These are phyloP conservation scores for Croton laevigatus DNA, from an alignment of 441 rosid genomes.

Conservation along the genomic window DNA sequence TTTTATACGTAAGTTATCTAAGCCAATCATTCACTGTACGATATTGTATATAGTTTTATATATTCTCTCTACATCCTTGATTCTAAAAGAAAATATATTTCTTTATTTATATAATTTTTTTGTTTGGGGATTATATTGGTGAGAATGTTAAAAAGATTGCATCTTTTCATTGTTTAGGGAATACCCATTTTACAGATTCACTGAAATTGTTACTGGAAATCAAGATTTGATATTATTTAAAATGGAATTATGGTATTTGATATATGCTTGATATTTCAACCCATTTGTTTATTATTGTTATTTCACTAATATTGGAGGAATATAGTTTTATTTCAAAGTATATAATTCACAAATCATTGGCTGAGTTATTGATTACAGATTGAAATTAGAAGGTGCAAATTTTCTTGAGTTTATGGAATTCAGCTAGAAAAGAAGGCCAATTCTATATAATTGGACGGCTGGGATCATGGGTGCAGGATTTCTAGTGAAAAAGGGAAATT, in stretches of 20 bases:
- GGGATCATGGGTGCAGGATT: not conserved
- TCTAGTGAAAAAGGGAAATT: not conserved
- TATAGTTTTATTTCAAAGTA: not conserved
- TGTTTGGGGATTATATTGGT: not conserved
- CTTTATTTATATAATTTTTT: too few species aligned
- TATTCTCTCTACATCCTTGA: too few species aligned
- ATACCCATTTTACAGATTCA: not conserved
- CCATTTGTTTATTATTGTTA: not conserved
- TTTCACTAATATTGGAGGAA: too few species aligned
- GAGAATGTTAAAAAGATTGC: not conserved
- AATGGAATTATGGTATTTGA: not conserved
- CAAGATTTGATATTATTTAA: not conserved
- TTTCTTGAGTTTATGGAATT: not conserved
- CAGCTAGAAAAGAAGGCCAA: not conserved
- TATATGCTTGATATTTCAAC: not conserved
- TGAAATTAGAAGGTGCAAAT: not conserved
- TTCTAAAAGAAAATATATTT: too few species aligned
- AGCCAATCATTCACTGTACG: not conserved
- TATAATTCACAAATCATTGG: not conserved
- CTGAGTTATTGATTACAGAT: not conserved
- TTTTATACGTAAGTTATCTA: conserved; percentile 10
- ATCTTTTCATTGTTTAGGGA: not conserved
- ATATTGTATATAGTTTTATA: too few species aligned
- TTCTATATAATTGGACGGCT: not conserved
- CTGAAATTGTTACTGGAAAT: not conserved